Base-by-base conservation (phyloP, 2,329 filamentous ascomycete genomes). In the Colletotrichum graminicola region DNA sequence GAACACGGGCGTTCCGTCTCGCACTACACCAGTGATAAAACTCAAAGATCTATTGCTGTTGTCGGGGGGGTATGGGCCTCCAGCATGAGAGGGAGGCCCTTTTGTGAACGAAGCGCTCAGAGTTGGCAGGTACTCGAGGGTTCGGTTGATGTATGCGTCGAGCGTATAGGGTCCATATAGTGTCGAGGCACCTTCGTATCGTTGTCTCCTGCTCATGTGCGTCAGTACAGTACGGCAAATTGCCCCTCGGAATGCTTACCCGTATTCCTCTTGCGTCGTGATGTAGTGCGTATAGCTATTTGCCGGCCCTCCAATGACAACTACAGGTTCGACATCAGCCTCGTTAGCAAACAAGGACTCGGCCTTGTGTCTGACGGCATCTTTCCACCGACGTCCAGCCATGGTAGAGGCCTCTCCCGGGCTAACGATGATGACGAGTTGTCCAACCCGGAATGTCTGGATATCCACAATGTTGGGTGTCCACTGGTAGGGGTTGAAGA, bases 331-430 rank as follows among this genome's bases (percentile, higher is more conserved):
- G 10, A 77, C 75, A 7, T 74, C 76, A 16, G 77, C 77, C 3
- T 82, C 81, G 4, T 86, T 79, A 2, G 83, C 75, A 12, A 87
- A 82, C 0, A 84, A 76, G 14, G 75, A 71, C 1, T 79, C 76
- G 7, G 87, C 87, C 52, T 88, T 86, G 2, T 82, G 80, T 26
- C 86, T 83, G 64, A 96, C 85, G 1, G 93, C 91, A 71, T 88
- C 85, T 76, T 92, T 92, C 95, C 95, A 98, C 43, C 95, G 89
- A 14, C 95, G 89, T 1, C 95, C 95, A 1, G 93, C 88, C 95
- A 97, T 98, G 11, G 95, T 97, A 0, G 93, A 96, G 1, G 93
- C 94, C 81, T 98, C 95, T 56, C 94, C 93, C 0, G 94, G 92
- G 36, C 92, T 92, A n/a, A 97, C 88, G 74, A 97, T 91, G 74